Evolutionary conservation across 306 rosid genomes (phyloP), one percentile per base, ranked within the genome.

Genomic region (Cicer yamashitae): DNA sequence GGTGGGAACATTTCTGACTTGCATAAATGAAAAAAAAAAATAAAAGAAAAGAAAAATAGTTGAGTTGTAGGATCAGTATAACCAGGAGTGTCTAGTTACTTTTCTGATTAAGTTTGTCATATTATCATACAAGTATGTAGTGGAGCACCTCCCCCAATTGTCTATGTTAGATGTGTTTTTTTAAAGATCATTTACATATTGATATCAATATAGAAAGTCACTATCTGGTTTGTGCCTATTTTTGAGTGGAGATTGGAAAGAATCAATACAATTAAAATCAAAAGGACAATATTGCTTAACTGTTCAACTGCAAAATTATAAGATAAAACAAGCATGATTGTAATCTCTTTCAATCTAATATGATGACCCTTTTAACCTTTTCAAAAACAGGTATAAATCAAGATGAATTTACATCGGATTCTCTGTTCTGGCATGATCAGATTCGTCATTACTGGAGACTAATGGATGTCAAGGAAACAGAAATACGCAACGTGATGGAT

Each of bases 401-500:
- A 73, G 90, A 87, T 75, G 91, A 89, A 73, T 89, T 91, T 73
- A 51, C 79, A 74, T 78, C 79, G 34, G 97, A 92, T 50, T 76
- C 89, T 44, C 46, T 71, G 38, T 94, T 63, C 83, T 91, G 98
- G 97, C 73, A 88, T 86, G 91, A 86, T 60, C 93, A 94, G 84
- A 76, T 85, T 63, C 83, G 4, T 47, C 90, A 71, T 70, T 94
- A 90, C 86, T 91, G 97, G 97, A 82, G 74, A 78, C 57, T 94
- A 77, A 86, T 94, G 88, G 87, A 90, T 71, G 66, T 80, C 61
- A 83, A 74, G 44, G 70, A 65, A 64, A 85, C 91, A 67, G 93
- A 90, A 66, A 67, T 94, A 48, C 96, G 96, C 79, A 94, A 94
- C 47, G 88, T 94, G 80, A 91, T 94, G 96, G 98, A 94, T 81